Evolutionary conservation across 2,329 filamentous ascomycete genomes (phyloP), one percentile per base, ranked within the genome.

Genomic region (Arachnopeziza araneosa): DNA sequence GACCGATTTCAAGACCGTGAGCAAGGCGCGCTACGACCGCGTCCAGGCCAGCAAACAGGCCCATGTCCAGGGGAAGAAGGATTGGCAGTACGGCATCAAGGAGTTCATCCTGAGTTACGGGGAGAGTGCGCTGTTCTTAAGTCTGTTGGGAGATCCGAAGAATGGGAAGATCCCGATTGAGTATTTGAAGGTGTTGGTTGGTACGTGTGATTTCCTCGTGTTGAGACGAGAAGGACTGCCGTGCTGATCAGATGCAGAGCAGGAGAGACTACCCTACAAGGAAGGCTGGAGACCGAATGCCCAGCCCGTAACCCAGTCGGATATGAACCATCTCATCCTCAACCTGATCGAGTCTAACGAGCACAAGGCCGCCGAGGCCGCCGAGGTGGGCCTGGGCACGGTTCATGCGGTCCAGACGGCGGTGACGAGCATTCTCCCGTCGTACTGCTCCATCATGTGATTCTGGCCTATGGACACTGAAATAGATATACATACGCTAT

Each of bases 311-410:
- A 64, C 63, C 2, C 63, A 64, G 53, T 32, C 24, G 24, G 56
- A 64, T 50, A 63, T 64, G 63, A 64, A 64, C 24, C 63, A 64
- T 50, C 48, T 64, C 10, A 64, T 64, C n/a, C 61, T 61, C 53
- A 63, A 56, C n/a, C 32, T 64, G 3, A 63, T 62, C 10, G 56
- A 54, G n/a, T 60, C 55, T 24, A 64, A 64, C 23, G 59, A 64
- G 30, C 63, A 64, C 22, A 63, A 64, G 53, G 58, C 60, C 22
- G 60, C 54, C 5, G 63, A 64, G 50, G 63, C 63, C 21, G 12
- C 48, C 14, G 63, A 62, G 48, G 63, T 64, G 10, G 63, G 63
- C 17, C 55, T 63, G 14, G 63, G 63, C 24, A 64, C 63, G 14
- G 56, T 63, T 1, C 60, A 64, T 52, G 63, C 63, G 22, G 60